Conservation (phyloP, 495 filamentous ascomycete species). For the Aspergillus indologenus region DNA sequence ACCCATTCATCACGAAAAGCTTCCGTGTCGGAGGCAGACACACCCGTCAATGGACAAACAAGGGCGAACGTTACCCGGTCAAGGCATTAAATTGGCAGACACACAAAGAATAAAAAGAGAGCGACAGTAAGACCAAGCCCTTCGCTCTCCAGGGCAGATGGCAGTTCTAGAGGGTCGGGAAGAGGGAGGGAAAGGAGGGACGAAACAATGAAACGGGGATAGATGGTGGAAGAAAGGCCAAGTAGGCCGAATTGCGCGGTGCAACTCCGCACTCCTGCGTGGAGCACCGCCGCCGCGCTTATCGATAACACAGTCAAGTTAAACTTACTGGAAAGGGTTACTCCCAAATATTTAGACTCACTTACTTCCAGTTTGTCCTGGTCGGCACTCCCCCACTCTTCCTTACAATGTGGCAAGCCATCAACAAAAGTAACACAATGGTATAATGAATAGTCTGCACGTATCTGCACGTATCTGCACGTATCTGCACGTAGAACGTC, state of each 20-base stretch:
- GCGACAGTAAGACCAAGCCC: background rate
- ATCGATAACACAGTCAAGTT: background rate
- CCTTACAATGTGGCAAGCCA: no score
- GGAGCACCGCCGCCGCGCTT: background rate
- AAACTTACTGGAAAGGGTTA: no score
- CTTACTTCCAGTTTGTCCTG: no score
- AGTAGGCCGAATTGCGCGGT: constrained; percentile 26
- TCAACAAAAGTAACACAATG: background rate
- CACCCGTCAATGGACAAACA: constrained; percentile 4
- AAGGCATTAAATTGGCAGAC: constrained; percentile 30
- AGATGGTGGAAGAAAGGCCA: constrained; percentile 26
- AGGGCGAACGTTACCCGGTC: constrained; percentile 2
- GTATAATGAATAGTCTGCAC: background rate
- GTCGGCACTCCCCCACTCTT: no score
- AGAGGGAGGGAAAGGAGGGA: constrained; percentile 23
- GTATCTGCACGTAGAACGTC: no score
- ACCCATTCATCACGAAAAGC: constrained; percentile 60
- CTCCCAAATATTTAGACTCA: no score
- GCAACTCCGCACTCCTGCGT: background rate
- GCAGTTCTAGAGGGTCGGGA: constrained; percentile 17
- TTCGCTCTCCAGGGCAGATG: background rate
- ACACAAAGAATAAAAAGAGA: constrained; percentile 12
- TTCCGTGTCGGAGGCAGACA: no score
- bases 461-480: no score
- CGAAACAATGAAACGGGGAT: constrained; percentile 3